Evolutionary conservation across 2,329 filamentous ascomycete species (phyloP), one percentile per base, ranked within the genome.

Genomic region (Alternaria sp.): DNA sequence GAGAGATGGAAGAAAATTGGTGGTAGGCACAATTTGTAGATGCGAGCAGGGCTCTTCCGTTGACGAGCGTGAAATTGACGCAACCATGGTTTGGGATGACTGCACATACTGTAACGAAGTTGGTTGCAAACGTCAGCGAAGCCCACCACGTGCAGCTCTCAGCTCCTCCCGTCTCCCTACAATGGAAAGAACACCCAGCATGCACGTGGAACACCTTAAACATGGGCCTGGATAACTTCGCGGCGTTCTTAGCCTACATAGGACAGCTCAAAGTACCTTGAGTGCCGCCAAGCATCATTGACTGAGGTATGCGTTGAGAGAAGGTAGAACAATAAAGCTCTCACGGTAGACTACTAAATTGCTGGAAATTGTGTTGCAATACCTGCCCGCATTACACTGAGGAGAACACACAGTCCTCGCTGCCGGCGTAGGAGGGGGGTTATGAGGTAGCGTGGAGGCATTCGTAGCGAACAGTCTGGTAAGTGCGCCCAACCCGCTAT

Each of bases 391-490:
- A 18, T 48, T 32, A 3, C 11, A 32, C n/a, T 18, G 8, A 48
- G 44, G 44, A n/a, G 14, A 12, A 12, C n/a, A 48, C 44, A n/a
- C 18, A 14, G 10, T 48, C 2, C 2, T n/a, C 4, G 11, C 8
- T 3, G 28, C 44, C 18, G 4, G 10, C 44, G 16, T 46, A 46
- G 2, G 25, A 27, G 44, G 11, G 8, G 6, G 8, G 25, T 8
- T 28, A 30, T 46, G 44, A 46, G 44, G 27, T 48, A 48, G 44
- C 44, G 44, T 48, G 44, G 27, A 48, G 27, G 44, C 10, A n/a
- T 48, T 28, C 28, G 7, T 32, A 27, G n/a, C n/a, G 8, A 18
- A 11, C 18, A 48, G 20, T 34, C 11, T 32, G 11, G n/a, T 2
- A 14, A 48, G 2, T 9, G 30, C 20, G 14, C 46, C 46, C 32